Evolutionary conservation across 805 yeast genomes (phyloP), one percentile per base, ranked within the genome.

Genomic region (Brettanomyces naardenensis): DNA sequence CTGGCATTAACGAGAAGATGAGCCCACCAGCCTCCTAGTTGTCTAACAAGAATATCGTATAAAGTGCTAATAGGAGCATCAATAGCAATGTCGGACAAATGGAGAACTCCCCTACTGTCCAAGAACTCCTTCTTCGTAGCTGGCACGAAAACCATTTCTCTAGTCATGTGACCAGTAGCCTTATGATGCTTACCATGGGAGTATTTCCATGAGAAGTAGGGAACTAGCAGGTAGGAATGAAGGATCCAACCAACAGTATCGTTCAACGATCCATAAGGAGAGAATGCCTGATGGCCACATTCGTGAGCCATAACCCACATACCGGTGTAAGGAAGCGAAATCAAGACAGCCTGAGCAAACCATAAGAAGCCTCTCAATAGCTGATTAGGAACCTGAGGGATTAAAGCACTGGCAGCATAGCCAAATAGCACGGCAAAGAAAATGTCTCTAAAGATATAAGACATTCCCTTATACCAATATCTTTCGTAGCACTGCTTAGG

Each of bases 261-360:
- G 60, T 86, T 84, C 46, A 83, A 77, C 64, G 69, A 61, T 28
- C 76, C 77, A 54, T 77, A 78, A 51, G 80, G 84, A 28, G 81
- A 70, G 61, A 86, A 86, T 18, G 95, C 95, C 49, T 77, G 81
- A 59, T 85, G 95, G 43, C 95, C 95, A 68, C 95, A 85, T 62
- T 85, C 95, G 61, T 85, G 95, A 37, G 94, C 92, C 64, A 85
- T 55, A 35, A 85, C 81, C 95, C 95, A 85, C 35, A 80, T 38
- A 33, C 95, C 95, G 22, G 88, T 79, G 41, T 79, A 78, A 43
- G 81, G 73, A 39, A 84, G 63, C 21, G 90, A 87, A 49, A 75
- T 73, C 32, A 63, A 53, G 38, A 69, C 53, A 15, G 75, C 59
- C 53, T 81, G 78, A 14, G 55, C 59, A 28, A 67, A 46, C 90